Conservation (phyloP, 352 stramenopile species). For the Phytophthora meadii region DNA sequence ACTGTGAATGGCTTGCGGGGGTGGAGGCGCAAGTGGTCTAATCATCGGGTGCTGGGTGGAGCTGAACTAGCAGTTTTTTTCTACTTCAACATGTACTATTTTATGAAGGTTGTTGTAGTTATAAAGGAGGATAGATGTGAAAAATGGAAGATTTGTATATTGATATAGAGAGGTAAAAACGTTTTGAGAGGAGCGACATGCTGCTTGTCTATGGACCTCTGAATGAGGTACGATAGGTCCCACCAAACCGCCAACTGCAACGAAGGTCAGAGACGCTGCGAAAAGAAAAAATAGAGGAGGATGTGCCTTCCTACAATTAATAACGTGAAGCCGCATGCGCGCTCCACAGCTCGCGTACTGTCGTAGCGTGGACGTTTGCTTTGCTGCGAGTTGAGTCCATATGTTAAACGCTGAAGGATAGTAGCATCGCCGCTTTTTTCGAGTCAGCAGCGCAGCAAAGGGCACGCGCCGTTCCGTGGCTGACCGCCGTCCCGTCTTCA, state of each 20-base stretch:
- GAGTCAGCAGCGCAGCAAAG: slow-evolving; percentile 19
- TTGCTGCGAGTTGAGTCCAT: neutral
- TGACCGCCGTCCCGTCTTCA: slow-evolving; percentile 3
- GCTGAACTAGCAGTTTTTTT: neutral
- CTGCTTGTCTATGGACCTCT: slow-evolving; percentile 27
- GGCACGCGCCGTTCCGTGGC: slow-evolving; percentile 13
- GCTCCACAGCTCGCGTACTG: neutral
- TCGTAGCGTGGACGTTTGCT: neutral
- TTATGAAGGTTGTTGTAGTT: neutral
- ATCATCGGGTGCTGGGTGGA: slow-evolving; percentile 17
- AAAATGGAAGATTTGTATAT: neutral
- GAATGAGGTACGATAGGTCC: slow-evolving; percentile 11
- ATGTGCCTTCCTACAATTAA: neutral
- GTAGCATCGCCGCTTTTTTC: slow-evolving; percentile 3
- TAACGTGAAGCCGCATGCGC: neutral
- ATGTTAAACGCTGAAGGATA: slow-evolving; percentile 6
- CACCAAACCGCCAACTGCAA: slow-evolving; percentile 30
- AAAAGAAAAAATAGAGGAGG: slow-evolving; percentile 4
- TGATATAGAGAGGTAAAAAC: neutral
- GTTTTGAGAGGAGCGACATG: neutral
- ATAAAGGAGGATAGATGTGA: neutral
- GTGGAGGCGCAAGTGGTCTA: neutral
- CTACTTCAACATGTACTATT: slow-evolving; percentile 1
- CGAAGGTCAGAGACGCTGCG: slow-evolving; percentile 9
- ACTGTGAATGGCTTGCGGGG: slow-evolving; percentile 20